Evolutionary conservation across 176 grass and related monocot genomes (phyloP), one percentile per base, ranked within the genome.

Genomic region (Alloteropsis semialata): DNA sequence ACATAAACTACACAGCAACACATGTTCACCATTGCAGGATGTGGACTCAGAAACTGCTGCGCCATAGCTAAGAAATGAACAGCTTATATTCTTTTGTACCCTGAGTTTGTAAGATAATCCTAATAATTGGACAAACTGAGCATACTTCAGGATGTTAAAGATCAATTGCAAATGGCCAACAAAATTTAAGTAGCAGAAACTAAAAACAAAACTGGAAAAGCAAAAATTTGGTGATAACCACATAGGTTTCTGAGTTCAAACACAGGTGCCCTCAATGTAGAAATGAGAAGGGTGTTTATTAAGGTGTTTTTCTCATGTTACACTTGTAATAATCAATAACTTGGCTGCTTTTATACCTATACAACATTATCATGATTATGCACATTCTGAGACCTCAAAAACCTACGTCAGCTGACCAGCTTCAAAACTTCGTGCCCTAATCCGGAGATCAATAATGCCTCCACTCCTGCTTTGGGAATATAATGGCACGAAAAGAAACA

Each of bases 341-440:
- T 46, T 16, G 32, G 44, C 57, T 82, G 84, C 50, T 53, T 65
- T 83, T 61, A 79, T 39, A 51, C 19, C 84, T 87, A 68, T 90
- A 90, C 74, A 62, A 51, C 73, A 74, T 21, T 48, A 32, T 33
- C 46, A 41, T 65, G 65, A 83, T 37, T 83, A 87, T 87, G 74
- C 80, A 87, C 84, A 87, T 83, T 65, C 69, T 24, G 30, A 83
- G 34, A 75, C 67, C 41, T 79, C 51, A 22, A 79, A 72, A 63
- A 14, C 82, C 87, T 90, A 87, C 5, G 80, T 90, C 75, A 90
- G 67, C 81, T 41, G 24, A 89, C 45, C 21, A 77, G 19, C 48
- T 59, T 56, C 81, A 85, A 91, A 88, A 88, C 64, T 81, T 48
- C 41, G 34, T 55, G 53, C 81, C 81, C 75, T 70, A 39, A 22